A percentile compares a stretch with the other conserved stretches of the same genome.
Conservation (phyloP, 441 rosid species). For the Geranium incanum region DNA sequence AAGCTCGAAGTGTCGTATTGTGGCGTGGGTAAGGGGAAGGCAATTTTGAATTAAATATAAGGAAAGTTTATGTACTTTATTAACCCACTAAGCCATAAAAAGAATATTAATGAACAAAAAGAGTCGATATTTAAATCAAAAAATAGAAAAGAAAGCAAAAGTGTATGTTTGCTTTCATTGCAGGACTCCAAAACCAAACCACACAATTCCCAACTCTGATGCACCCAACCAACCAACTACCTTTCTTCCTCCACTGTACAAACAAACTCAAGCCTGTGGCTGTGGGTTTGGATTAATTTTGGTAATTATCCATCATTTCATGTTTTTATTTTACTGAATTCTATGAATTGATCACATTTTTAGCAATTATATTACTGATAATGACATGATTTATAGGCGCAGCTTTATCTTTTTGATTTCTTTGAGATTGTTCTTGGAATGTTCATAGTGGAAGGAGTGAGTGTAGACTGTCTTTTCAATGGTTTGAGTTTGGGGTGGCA, state of each 20-base stretch:
- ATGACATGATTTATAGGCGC: background rate
- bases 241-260: background rate
- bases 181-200: conserved; percentile 11
- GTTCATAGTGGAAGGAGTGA: no score
- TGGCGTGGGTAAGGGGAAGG: background rate
- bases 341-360: background rate
- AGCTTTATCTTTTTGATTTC: background rate
- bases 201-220: conserved; percentile 2
- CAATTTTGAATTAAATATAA: background rate
- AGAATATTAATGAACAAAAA: conserved; percentile 1
- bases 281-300: background rate
- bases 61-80: conserved; percentile 2
- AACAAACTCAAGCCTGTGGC: background rate
- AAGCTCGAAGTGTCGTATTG: background rate
- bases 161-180: conserved; percentile 9
- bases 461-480: background rate
- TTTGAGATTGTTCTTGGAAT: background rate
- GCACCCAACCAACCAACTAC: background rate
- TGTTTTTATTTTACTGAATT: background rate
- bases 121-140: background rate
- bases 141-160: background rate
- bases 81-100: background rate
- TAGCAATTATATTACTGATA: no score
- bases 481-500: background rate
- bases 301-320: background rate